These are phyloP conservation scores for Chrysosporium queenslandicum DNA, from an alignment of 2,329 filamentous ascomycete genomes.

Conservation along the genomic window DNA sequence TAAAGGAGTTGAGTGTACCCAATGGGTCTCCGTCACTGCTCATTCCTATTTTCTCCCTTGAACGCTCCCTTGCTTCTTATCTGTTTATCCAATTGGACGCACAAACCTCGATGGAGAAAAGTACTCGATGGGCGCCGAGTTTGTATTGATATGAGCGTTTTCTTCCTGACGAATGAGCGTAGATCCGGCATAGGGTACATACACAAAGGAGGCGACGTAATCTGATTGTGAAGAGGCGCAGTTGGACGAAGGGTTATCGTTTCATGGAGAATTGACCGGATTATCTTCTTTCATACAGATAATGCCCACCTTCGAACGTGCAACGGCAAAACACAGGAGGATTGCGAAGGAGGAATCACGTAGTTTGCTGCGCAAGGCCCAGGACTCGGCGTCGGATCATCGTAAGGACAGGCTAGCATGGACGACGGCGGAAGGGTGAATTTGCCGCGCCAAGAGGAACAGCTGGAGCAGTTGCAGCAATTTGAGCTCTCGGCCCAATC, in stretches of 20 bases:
- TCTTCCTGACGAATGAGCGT: background rate
- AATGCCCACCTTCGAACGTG: background rate
- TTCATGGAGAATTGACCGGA: background rate
- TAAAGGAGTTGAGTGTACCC: slow-evolving; percentile 29
- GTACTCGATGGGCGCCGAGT: slow-evolving; percentile 1
- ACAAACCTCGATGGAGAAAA: background rate
- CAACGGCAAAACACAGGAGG: background rate
- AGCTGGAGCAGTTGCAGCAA: background rate
- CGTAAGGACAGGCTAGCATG: slow-evolving; percentile 5
- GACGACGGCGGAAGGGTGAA: background rate
- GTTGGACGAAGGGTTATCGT: background rate
- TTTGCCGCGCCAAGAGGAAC: background rate
- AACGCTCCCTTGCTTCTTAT: background rate
- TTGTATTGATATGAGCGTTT: background rate
- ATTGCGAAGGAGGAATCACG: background rate
- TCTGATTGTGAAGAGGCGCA: background rate
- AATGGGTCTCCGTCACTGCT: slow-evolving; percentile 32
- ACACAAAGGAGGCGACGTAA: background rate
- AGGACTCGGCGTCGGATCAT: background rate
- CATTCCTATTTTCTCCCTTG: slow-evolving; percentile 28
- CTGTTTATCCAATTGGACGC: background rate
- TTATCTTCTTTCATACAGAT: background rate
- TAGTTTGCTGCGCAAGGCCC: background rate
- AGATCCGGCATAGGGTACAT: slow-evolving; percentile 9
- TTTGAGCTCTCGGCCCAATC: background rate